Conservation (phyloP, 805 yeast genomes). For the Ogataea neopini region DNA sequence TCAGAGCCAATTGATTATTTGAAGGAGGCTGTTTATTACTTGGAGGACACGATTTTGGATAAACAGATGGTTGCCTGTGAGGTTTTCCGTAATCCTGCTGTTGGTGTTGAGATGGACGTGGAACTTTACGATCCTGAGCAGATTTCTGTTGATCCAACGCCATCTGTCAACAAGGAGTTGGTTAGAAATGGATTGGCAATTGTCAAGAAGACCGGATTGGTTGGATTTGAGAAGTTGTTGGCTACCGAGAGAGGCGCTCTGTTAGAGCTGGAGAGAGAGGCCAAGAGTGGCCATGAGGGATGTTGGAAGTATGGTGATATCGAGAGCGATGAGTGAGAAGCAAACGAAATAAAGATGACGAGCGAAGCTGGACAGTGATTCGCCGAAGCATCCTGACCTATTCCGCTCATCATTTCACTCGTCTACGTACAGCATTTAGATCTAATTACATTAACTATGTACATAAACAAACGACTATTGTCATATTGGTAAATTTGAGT, state of each 20-base stretch:
- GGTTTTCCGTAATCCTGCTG: conserved; percentile 38
- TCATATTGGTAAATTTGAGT: no score
- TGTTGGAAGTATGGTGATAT: conserved; percentile 81
- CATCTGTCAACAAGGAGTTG: conserved; percentile 60
- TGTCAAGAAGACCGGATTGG: conserved; percentile 30
- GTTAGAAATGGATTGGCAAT: conserved; percentile 34
- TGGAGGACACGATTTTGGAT: conserved; percentile 55
- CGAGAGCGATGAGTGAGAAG: conserved; percentile 43
- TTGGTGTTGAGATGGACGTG: conserved; percentile 49
- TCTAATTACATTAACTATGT: conserved; percentile 10
- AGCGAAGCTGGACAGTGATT: background rate
- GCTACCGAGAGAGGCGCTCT: conserved; percentile 41
- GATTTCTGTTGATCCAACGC: conserved; percentile 52
- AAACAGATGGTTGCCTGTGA: conserved; percentile 57
- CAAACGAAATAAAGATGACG: background rate
- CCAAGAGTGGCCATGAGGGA: conserved; percentile 54
- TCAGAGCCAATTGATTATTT: conserved; percentile 53
- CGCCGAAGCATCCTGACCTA: no score
- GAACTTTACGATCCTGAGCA: conserved; percentile 58
- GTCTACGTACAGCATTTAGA: no score
- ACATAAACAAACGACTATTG: no score
- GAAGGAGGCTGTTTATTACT: conserved; percentile 51
- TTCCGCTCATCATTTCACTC: no score
- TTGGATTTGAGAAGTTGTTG: conserved; percentile 39
- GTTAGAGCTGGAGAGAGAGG: conserved; percentile 45